Conservation (phyloP, 2,329 filamentous ascomycete species). For the Botrytis medusae region DNA sequence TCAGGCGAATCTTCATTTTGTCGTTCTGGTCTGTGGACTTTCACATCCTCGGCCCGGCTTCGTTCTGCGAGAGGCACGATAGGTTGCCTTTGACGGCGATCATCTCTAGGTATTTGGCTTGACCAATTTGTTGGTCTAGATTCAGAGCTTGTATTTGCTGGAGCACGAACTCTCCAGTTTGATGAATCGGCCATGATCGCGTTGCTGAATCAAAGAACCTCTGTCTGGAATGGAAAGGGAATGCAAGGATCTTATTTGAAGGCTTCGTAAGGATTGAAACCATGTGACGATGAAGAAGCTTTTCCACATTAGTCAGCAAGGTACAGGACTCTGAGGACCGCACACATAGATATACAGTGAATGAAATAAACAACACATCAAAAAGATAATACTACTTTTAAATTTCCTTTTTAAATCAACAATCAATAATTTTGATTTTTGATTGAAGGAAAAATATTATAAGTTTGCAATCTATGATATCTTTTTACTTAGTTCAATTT, state of each 20-base stretch:
- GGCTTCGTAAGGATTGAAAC: background rate
- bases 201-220: background rate
- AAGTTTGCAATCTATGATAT: no score
- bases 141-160: background rate
- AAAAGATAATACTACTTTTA: no score
- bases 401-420: no score
- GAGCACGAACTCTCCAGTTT: constrained; percentile 1
- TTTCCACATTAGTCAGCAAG: background rate
- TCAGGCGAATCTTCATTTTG: background rate
- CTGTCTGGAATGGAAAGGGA: background rate
- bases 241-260: background rate
- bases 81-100: constrained; percentile 5
- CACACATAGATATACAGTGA: no score
- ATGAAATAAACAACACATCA: no score
- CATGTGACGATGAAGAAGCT: background rate
- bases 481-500: no score
- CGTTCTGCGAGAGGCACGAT: constrained; percentile 4
- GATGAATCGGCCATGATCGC: constrained; percentile 2
- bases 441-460: no score
- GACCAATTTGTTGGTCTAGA: background rate
- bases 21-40: background rate
- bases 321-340: background rate
- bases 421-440: no score
- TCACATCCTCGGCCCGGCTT: background rate
- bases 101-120: background rate